phyloP scores from a whole-genome alignment of 148 eudicot genomes.

The Vaccinium corymbosum region DNA sequence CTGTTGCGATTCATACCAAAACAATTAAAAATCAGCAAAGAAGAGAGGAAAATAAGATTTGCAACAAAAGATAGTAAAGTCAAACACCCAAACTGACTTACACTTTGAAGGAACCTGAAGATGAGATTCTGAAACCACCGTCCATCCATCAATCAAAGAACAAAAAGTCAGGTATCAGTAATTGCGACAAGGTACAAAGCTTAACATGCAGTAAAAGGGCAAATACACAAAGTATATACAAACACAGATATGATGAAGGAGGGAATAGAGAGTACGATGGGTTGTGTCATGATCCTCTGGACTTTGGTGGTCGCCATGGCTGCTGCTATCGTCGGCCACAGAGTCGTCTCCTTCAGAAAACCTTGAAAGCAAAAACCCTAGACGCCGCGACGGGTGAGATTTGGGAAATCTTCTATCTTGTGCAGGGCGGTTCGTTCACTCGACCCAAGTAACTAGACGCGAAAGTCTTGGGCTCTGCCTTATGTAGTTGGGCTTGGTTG shows the following conservation, averaged over 20 bases:
- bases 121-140: constrained; percentile 42
- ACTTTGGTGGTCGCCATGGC: constrained; percentile 60
- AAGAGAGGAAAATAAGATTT: background rate
- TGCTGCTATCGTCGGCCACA: constrained; percentile 17
- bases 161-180: background rate
- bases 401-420: no score
- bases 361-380: constrained; percentile 8
- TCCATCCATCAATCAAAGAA: background rate
- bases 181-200: background rate
- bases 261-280: constrained; percentile 29
- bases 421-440: no score
- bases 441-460: background rate
- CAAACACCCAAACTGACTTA: constrained; percentile 16
- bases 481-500: background rate
- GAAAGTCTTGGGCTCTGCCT: background rate
- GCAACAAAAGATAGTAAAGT: background rate
- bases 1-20: constrained; percentile 26
- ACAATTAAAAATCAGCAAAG: background rate
- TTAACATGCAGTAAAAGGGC: background rate
- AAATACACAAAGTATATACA: background rate
- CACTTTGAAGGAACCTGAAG: constrained; percentile 58
- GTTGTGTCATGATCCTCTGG: constrained; percentile 61
- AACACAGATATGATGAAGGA: background rate
- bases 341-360: constrained; percentile 7
- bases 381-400: background rate